Conservation (phyloP, 495 filamentous ascomycete species). For the Filosporella fistucella region DNA sequence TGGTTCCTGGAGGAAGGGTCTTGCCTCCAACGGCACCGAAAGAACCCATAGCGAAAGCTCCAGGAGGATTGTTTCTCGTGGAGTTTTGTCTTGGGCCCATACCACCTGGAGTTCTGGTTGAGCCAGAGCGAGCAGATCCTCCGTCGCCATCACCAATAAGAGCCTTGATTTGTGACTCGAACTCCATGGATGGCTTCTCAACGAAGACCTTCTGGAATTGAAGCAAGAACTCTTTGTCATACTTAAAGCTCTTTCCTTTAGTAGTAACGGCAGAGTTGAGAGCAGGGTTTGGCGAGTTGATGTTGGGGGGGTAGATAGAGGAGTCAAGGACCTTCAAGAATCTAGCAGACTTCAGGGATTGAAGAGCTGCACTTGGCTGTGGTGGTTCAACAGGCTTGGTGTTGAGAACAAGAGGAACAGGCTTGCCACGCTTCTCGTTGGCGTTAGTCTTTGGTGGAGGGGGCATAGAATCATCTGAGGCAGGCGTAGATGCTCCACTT, state of each 20-base stretch:
- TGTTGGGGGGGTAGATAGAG: conserved; percentile 75
- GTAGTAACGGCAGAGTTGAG: conserved; percentile 70
- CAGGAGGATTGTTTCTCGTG: conserved; percentile 33
- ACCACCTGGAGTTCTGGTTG: conserved; percentile 59
- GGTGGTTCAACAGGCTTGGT: conserved; percentile 78
- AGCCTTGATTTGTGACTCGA: conserved; percentile 80
- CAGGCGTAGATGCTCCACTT: conserved; percentile 35
- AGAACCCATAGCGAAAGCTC: conserved; percentile 60
- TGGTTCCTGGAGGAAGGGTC: conserved; percentile 63
- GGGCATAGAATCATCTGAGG: conserved; percentile 49
- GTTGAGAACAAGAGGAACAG: conserved; percentile 73
- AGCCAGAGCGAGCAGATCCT: conserved; percentile 60
- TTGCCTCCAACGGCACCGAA: conserved; percentile 49
- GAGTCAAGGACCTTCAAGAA: conserved; percentile 55
- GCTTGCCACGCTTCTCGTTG: conserved; percentile 60
- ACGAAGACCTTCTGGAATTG: conserved; percentile 94
- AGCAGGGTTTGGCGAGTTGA: conserved; percentile 85
- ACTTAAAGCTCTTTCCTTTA: conserved; percentile 80
- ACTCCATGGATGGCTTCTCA: conserved; percentile 90
- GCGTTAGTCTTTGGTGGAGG: conserved; percentile 46
- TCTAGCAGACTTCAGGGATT: conserved; percentile 81
- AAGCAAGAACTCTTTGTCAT: conserved; percentile 92
- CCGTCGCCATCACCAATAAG: conserved; percentile 71
- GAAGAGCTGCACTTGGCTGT: conserved; percentile 87
- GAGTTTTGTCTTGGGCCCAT: conserved; percentile 42